Evolutionary conservation across 768 basidiomycete species (phyloP).

Genomic region (Amanita rimosa): DNA sequence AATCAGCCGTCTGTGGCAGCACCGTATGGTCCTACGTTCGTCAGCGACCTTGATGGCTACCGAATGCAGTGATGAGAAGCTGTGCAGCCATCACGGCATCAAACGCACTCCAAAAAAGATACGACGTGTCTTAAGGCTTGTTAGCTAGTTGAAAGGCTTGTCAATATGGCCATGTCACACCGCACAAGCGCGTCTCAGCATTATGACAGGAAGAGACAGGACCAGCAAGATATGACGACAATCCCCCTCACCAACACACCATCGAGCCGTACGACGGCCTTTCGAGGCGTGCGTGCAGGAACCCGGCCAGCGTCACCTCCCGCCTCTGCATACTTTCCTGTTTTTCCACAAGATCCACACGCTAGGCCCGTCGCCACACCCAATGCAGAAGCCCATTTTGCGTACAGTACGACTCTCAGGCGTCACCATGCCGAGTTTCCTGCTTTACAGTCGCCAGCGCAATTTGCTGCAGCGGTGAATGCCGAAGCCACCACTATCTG

Average conservation of each 20-base stretch:
- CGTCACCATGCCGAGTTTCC: slow-evolving; percentile 46
- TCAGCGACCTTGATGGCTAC: too few species aligned
- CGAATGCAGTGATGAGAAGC: too few species aligned
- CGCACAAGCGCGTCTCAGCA: slow-evolving; percentile 17
- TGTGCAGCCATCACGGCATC: too few species aligned
- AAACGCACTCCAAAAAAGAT: too few species aligned
- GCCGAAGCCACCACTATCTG: slow-evolving; percentile 41
- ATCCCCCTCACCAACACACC: slow-evolving; percentile 19
- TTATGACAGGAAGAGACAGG: slow-evolving; percentile 26
- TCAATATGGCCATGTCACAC: not conserved
- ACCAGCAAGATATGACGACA: slow-evolving; percentile 1
- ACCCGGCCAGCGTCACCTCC: slow-evolving; percentile 53
- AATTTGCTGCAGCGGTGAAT: slow-evolving; percentile 35
- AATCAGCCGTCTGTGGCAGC: too few species aligned
- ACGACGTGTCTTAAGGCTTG: not conserved
- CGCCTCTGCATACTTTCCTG: slow-evolving; percentile 71
- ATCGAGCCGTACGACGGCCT: slow-evolving; percentile 17
- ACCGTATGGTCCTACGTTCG: too few species aligned
- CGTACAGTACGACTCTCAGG: slow-evolving; percentile 72
- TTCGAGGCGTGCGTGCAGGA: not conserved
- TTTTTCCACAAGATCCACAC: slow-evolving; percentile 36
- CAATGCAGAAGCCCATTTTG: slow-evolving; percentile 64
- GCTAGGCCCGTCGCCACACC: slow-evolving; percentile 46
- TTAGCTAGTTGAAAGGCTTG: too few species aligned
- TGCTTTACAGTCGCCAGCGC: slow-evolving; percentile 33